These are phyloP conservation scores for Crucibulum cyathiforme DNA, from an alignment of 1,284 basidiomycete genomes.

Conservation along the genomic window DNA sequence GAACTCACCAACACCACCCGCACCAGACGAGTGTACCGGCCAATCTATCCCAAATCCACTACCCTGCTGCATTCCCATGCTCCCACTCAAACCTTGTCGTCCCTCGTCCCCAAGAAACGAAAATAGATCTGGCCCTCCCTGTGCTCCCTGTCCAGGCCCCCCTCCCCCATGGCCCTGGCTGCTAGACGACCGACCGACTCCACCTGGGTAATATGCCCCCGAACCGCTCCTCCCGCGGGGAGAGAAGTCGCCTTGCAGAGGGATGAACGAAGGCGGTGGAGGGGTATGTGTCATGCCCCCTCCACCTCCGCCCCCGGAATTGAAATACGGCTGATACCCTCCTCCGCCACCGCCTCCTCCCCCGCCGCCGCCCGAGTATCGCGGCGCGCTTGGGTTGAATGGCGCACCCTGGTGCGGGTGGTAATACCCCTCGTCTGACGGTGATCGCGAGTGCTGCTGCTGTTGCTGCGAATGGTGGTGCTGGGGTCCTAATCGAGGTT, in stretches of 20 bases:
- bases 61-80: neutral
- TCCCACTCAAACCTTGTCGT: constrained; percentile 16
- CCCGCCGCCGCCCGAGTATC: neutral
- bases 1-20: constrained; percentile 17
- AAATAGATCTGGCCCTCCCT: constrained; percentile 23
- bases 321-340: constrained; percentile 26
- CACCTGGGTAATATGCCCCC: neutral
- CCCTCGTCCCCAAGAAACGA: constrained; percentile 37
- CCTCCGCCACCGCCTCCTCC: constrained; percentile 4
- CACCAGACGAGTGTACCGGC: constrained; percentile 33
- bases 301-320: constrained; percentile 1
- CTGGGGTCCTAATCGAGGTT: neutral
- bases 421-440: constrained; percentile 26
- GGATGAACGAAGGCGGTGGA: constrained; percentile 27
- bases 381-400: neutral
- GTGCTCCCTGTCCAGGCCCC: neutral
- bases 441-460: constrained; percentile 18
- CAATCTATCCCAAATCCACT: constrained; percentile 33
- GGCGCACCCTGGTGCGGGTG: neutral
- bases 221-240: neutral
- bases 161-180: too few species aligned
- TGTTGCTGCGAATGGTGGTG: constrained; percentile 2
- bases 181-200: neutral
- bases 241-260: constrained; percentile 25
- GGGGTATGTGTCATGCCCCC: constrained; percentile 26